These are phyloP conservation scores for Phyllosticta capitalensis DNA, from an alignment of 2,329 filamentous ascomycete species.

Conservation along the genomic window DNA sequence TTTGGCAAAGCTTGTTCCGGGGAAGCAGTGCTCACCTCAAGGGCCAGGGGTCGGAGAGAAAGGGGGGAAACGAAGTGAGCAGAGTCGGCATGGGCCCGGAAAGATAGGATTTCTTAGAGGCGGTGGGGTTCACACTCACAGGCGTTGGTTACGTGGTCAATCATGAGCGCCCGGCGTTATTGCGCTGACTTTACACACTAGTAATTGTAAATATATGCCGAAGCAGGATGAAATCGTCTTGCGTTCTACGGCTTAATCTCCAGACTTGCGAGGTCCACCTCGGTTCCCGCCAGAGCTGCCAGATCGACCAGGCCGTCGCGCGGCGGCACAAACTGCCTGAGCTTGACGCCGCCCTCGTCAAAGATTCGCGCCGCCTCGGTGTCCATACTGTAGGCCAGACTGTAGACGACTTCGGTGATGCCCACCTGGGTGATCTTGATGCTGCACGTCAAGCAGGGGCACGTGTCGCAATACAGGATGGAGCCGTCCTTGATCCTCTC, in stretches of 20 bases:
- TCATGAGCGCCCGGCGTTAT: neutral
- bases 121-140: neutral
- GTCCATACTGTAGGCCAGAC: slow-evolving; percentile 91
- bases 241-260: neutral
- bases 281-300: neutral
- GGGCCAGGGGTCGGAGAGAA: slow-evolving; percentile 23
- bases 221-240: neutral
- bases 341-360: slow-evolving; percentile 66
- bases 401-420: slow-evolving; percentile 91
- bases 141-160: neutral
- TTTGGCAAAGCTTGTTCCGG: slow-evolving; percentile 97
- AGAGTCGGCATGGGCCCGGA: slow-evolving; percentile 30
- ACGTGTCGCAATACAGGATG: slow-evolving; percentile 89
- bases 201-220: neutral
- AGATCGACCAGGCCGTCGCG: slow-evolving; percentile 4
- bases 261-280: neutral
- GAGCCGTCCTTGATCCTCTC: slow-evolving; percentile 77
- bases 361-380: slow-evolving; percentile 69
- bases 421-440: slow-evolving; percentile 98
- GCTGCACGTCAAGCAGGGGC: slow-evolving; percentile 92
- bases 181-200: neutral
- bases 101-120: neutral
- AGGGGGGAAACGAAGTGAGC: slow-evolving; percentile 12
- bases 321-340: slow-evolving; percentile 64
- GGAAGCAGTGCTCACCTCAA: slow-evolving; percentile 81